Conservation (phyloP, 768 basidiomycete species). For the Pulveroboletus frians region DNA sequence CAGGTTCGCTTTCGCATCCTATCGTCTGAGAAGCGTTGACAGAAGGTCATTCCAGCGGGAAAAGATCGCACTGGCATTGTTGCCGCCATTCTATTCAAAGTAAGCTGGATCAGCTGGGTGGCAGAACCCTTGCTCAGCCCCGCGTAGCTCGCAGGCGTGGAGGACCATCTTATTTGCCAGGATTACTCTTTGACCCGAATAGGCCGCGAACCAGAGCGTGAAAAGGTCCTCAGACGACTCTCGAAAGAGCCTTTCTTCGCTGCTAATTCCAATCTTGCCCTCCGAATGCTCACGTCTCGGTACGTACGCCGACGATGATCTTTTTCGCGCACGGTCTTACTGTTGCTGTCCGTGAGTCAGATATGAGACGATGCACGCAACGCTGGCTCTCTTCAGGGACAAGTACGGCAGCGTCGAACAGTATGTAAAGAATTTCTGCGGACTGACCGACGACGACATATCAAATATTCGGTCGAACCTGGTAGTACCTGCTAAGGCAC, state of each 20-base stretch:
- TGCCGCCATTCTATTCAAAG: slow-evolving; percentile 68
- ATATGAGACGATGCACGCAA: slow-evolving; percentile 71
- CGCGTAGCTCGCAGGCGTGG: slow-evolving; percentile 64
- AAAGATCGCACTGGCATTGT: slow-evolving; percentile 79
- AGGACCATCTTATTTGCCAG: slow-evolving; percentile 55
- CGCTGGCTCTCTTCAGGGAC: slow-evolving; percentile 53
- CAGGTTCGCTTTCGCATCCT: slow-evolving; percentile 34
- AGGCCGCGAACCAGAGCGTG: slow-evolving; percentile 74
- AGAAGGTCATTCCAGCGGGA: slow-evolving; percentile 43
- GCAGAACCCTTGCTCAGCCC: not conserved
- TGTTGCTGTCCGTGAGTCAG: slow-evolving; percentile 31
- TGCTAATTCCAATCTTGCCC: slow-evolving; percentile 64
- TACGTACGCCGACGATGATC: slow-evolving; percentile 21
- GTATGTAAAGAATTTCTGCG: slow-evolving; percentile 54
- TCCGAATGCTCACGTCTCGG: slow-evolving; percentile 84
- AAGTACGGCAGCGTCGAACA: slow-evolving; percentile 65
- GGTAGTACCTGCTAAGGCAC: slow-evolving; percentile 32
- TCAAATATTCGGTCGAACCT: slow-evolving; percentile 54
- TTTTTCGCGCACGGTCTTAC: not conserved
- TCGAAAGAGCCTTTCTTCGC: slow-evolving; percentile 69
- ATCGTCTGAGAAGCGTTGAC: not conserved
- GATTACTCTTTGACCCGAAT: slow-evolving; percentile 78
- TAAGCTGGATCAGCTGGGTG: slow-evolving; percentile 22
- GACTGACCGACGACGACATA: slow-evolving; percentile 61
- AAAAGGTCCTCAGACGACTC: slow-evolving; percentile 63